These are phyloP conservation scores for Saccharomyces hybrid DNA, from an alignment of 1,139 yeast genomes.

Conservation along the genomic window DNA sequence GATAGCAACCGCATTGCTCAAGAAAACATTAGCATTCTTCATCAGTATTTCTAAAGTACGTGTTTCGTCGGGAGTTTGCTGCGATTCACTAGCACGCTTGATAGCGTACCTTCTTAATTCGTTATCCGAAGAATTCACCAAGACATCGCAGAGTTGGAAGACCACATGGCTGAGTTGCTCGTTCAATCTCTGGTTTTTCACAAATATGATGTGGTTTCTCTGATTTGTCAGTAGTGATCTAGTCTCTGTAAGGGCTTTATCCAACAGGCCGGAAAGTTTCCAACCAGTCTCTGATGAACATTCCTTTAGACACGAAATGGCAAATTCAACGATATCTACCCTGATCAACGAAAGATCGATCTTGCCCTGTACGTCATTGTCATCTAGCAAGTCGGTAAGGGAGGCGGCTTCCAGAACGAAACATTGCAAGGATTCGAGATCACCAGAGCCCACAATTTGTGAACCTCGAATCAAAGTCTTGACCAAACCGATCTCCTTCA, in stretches of 20 bases:
- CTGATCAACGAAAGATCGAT: slow-evolving; percentile 7
- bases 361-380: slow-evolving; percentile 9
- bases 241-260: slow-evolving; percentile 13
- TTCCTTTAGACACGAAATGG: slow-evolving; percentile 5
- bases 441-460: neutral
- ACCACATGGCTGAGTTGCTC: slow-evolving; percentile 22
- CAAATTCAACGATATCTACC: slow-evolving; percentile 11
- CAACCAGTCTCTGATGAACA: slow-evolving; percentile 11
- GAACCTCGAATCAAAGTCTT: neutral
- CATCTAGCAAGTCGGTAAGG: slow-evolving; percentile 9
- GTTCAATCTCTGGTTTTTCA: slow-evolving; percentile 9
- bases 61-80: slow-evolving; percentile 1
- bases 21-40: slow-evolving; percentile 23
- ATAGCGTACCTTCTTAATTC: slow-evolving; percentile 21
- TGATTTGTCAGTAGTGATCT: slow-evolving; percentile 12
- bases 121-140: slow-evolving; percentile 22
- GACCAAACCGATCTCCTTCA: neutral
- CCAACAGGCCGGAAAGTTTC: slow-evolving; percentile 20
- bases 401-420: slow-evolving; percentile 5
- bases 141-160: slow-evolving; percentile 25
- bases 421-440: neutral
- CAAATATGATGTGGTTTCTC: slow-evolving; percentile 13
- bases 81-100: slow-evolving; percentile 6
- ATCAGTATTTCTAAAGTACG: slow-evolving; percentile 13
- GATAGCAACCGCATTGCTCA: slow-evolving; percentile 20